Conservation (phyloP, 345 rosid genomes). For the thale cress (Arabidopsis thaliana) region DNA sequence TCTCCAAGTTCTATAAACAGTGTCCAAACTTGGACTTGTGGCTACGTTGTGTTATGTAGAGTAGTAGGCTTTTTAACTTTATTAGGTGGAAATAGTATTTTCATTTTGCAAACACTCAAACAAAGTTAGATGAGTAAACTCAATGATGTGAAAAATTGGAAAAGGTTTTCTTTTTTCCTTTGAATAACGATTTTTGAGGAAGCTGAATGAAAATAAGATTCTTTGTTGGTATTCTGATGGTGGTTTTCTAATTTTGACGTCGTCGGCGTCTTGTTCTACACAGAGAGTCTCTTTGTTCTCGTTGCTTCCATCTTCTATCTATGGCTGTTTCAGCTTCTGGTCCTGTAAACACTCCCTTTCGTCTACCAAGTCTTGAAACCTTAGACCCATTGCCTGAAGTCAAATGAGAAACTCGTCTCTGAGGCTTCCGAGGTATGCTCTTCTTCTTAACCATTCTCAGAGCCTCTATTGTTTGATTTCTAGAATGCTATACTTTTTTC, state of each 20-base stretch:
- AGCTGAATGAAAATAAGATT: neutral
- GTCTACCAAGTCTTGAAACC: neutral
- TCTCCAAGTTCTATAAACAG: slow-evolving; percentile 20
- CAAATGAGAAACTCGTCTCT: neutral
- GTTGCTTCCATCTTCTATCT: neutral
- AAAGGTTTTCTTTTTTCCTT: neutral
- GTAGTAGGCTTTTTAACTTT: neutral
- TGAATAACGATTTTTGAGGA: neutral
- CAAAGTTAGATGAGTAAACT: neutral
- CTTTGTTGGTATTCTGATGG: neutral
- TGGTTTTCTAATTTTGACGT: neutral
- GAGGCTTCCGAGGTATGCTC: neutral
- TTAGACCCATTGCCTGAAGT: neutral
- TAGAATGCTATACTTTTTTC: neutral
- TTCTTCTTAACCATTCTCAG: neutral
- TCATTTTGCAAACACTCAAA: neutral
- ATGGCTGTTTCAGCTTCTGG: neutral
- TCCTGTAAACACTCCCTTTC: neutral
- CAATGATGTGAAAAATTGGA: neutral
- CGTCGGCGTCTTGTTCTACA: neutral
- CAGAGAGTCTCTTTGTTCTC: neutral
- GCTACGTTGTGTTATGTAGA: slow-evolving; percentile 18
- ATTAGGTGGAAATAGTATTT: neutral
- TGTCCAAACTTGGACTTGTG: slow-evolving; percentile 6
- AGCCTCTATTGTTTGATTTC: neutral